A percentile compares a stretch with the other conserved stretches of the same genome.
phyloP scores from a whole-genome alignment of 441 rosid species.

The Eruca vesicaria region DNA sequence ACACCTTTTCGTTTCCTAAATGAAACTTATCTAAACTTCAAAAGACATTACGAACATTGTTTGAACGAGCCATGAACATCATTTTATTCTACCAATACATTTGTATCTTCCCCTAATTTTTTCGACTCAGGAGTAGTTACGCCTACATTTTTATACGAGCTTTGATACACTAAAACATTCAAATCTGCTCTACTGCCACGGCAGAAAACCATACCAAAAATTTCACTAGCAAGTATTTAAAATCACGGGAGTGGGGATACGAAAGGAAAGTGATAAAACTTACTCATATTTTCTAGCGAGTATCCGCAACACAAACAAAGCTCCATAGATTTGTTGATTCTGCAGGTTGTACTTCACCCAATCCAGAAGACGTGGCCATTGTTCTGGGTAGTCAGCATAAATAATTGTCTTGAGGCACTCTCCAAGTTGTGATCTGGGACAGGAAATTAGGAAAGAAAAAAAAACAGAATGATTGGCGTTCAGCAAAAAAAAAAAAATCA shows the following conservation, averaged over 20 bases:
- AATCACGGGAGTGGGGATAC: background rate
- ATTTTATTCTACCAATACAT: background rate
- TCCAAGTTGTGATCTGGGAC: slow-evolving; percentile 83
- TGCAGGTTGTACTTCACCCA: slow-evolving; percentile 93
- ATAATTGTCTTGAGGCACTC: slow-evolving; percentile 94
- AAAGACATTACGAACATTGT: background rate
- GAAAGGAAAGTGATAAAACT: slow-evolving; percentile 23
- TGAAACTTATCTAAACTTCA: slow-evolving; percentile 11
- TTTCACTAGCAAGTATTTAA: slow-evolving; percentile 4
- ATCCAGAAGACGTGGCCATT: slow-evolving; percentile 91
- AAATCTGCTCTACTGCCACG: background rate
- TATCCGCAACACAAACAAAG: slow-evolving; percentile 86
- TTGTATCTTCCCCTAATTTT: background rate
- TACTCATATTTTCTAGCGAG: slow-evolving; percentile 98
- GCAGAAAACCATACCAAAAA: background rate
- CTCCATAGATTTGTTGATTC: slow-evolving; percentile 87
- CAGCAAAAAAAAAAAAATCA: background rate
- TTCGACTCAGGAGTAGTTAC: background rate
- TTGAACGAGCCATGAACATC: background rate
- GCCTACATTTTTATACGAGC: background rate
- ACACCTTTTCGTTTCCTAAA: background rate
- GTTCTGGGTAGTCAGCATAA: slow-evolving; percentile 95
- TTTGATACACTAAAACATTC: background rate
- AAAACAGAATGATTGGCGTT: background rate
- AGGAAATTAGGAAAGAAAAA: background rate